These are phyloP conservation scores for Gossypium longicalyx DNA, from an alignment of 345 rosid genomes.

Conservation along the genomic window DNA sequence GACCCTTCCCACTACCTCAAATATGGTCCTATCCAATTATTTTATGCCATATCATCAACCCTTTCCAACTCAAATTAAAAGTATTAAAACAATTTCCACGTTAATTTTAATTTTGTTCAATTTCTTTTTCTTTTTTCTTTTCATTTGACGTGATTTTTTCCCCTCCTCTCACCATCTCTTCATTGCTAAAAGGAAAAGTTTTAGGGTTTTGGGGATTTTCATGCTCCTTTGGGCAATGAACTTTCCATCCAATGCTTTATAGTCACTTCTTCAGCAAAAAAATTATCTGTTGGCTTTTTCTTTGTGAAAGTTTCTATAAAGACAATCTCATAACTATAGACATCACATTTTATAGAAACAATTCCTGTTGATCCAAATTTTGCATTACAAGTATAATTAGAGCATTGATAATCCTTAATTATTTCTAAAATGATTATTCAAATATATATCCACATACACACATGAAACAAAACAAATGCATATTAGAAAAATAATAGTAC, in stretches of 20 bases:
- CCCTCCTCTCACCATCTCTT: too few species aligned
- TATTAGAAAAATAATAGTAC: background rate
- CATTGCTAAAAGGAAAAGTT: too few species aligned
- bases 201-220: too few species aligned
- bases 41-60: too few species aligned
- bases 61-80: too few species aligned
- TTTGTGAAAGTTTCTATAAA: constrained; percentile 14
- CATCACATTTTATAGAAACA: constrained; percentile 1
- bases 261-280: background rate
- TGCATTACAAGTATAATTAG: background rate
- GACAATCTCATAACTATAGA: constrained; percentile 10
- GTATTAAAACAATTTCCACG: too few species aligned
- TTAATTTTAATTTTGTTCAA: too few species aligned
- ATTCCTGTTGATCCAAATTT: constrained; percentile 13
- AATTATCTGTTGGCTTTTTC: constrained; percentile 7
- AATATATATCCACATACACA: background rate
- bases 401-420: background rate
- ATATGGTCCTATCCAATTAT: too few species aligned
- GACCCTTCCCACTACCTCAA: too few species aligned
- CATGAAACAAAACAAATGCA: background rate
- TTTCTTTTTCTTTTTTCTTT: too few species aligned
- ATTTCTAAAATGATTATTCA: background rate
- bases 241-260: background rate
- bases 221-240: background rate
- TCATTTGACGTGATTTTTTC: too few species aligned